These are phyloP conservation scores for Albugo candida DNA, from an alignment of 352 stramenopile species.

Conservation along the genomic window DNA sequence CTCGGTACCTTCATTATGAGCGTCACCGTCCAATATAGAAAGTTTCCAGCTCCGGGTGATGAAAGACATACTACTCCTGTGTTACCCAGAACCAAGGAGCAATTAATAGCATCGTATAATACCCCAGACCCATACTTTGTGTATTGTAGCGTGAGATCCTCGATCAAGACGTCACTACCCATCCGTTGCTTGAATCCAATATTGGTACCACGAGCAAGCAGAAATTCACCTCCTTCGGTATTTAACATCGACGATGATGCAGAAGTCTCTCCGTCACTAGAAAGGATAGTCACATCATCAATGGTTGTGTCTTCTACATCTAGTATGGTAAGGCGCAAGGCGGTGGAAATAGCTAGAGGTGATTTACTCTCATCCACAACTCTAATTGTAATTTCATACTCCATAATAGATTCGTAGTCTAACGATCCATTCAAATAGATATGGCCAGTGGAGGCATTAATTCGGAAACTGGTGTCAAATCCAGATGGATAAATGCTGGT, in stretches of 20 bases:
- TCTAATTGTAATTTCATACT: slow-evolving; percentile 16
- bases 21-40: slow-evolving; percentile 28
- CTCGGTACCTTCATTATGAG: slow-evolving; percentile 20
- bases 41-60: slow-evolving; percentile 15
- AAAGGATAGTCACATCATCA: slow-evolving; percentile 1
- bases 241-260: slow-evolving; percentile 4
- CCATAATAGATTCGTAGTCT: slow-evolving; percentile 30
- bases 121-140: slow-evolving; percentile 16
- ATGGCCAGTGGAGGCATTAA: slow-evolving; percentile 14
- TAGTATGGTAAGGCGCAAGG: slow-evolving; percentile 2
- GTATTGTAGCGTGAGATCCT: slow-evolving; percentile 22
- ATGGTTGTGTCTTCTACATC: slow-evolving; percentile 16
- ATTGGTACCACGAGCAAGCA: slow-evolving; percentile 24
- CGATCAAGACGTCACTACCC: slow-evolving; percentile 16
- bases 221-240: slow-evolving; percentile 16
- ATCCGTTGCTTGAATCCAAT: slow-evolving; percentile 34
- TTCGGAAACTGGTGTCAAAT: slow-evolving; percentile 10
- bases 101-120: slow-evolving; percentile 19
- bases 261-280: slow-evolving; percentile 1
- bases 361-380: slow-evolving; percentile 15
- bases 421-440: slow-evolving; percentile 14
- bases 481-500: slow-evolving; percentile 14
- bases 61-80: slow-evolving; percentile 20
- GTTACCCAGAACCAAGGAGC: slow-evolving; percentile 23
- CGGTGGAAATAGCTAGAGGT: slow-evolving; percentile 1